Evolutionary conservation across 1,284 basidiomycete species (phyloP), one percentile per base, ranked within the genome.

Genomic region (Leccinum angustisporum): DNA sequence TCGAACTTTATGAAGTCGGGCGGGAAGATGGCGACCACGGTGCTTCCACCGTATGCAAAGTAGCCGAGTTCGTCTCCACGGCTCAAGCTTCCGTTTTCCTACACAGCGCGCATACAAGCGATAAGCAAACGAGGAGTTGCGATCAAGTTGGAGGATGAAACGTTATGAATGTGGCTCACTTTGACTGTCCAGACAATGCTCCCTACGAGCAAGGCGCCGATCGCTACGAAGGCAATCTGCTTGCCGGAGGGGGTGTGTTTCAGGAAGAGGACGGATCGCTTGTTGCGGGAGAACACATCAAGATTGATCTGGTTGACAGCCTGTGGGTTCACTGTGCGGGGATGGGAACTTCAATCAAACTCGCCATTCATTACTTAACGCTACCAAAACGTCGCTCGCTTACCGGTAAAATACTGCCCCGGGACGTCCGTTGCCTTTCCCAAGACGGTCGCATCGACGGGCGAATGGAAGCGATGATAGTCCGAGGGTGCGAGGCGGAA

Each of bases 401-500:
- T 25, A 83, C 83, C 83, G 0, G 85, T 87, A 65, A 83, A 87
- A 65, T 85, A 86, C 62, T 86, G 78, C 3, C 86, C 85, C 0
- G 79, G 75, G 5, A 90, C 78, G 60, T 83, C 77, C 3, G 76
- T 79, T 3, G 81, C 74, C n/a, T 81, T 79, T 18, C 78, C 80
- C 3, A 78, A 30, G 25, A 86, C 67, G 27, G 77, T 80, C 21
- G 83, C 90, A 59, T 89, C 86, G 30, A 89, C 80, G 1, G 92
- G 92, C 31, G 84, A 85, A 69, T 95, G 93, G 81, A 92, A 95
- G 25, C 92, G 85, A 71, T 94, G 92, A 68, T 94, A 95, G 72
- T 95, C 93, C 40, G 88, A 85, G 0, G 91, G 92, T 0, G 91
- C 91, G 16, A 93, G 82, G 21, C 90, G 82, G 77, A 92, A 92